phyloP scores from a whole-genome alignment of 805 yeast genomes.

The Saccharomycopsis sp. region DNA sequence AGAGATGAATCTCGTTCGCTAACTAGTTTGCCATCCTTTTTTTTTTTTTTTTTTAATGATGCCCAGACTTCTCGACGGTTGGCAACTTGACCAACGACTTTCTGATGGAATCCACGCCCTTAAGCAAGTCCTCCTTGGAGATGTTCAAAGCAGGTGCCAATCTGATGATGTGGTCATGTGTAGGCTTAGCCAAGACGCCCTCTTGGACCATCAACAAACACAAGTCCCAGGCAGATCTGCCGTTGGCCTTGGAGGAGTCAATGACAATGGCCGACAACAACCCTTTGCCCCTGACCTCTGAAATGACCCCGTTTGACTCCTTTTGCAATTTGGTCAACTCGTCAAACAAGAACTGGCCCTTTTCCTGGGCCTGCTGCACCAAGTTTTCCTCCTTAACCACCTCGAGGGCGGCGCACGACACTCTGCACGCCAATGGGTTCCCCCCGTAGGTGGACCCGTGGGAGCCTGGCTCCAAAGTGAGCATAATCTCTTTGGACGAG shows the following conservation, averaged over 20 bases:
- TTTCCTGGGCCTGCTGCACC: conserved; percentile 62
- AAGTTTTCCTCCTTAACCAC: conserved; percentile 84
- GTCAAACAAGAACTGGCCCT: conserved; percentile 62
- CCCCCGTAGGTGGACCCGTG: conserved; percentile 99
- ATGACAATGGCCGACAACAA: conserved; percentile 85
- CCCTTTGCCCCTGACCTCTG: conserved; percentile 75
- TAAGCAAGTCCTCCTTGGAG: conserved; percentile 72
- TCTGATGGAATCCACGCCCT: conserved; percentile 71
- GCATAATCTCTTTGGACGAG: conserved; percentile 85
- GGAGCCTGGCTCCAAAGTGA: conserved; percentile 84
- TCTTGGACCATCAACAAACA: conserved; percentile 80
- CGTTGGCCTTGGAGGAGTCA: conserved; percentile 73
- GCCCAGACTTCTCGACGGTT: conserved; percentile 39
- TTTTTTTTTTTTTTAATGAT: too few relatives aligned
- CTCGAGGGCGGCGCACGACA: conserved; percentile 85
- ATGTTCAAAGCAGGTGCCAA: conserved; percentile 94
- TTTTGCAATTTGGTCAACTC: conserved; percentile 46
- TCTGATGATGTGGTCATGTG: conserved; percentile 92
- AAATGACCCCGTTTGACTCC: conserved; percentile 45
- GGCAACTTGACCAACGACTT: conserved; percentile 47
- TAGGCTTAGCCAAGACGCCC: conserved; percentile 93
- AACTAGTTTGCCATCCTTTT: too few relatives aligned
- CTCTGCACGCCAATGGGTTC: conserved; percentile 88
- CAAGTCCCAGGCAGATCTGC: conserved; percentile 93
- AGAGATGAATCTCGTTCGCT: too few relatives aligned